Base-by-base conservation (phyloP, 805 yeast genomes). In the Naumovozyma castellii region DNA sequence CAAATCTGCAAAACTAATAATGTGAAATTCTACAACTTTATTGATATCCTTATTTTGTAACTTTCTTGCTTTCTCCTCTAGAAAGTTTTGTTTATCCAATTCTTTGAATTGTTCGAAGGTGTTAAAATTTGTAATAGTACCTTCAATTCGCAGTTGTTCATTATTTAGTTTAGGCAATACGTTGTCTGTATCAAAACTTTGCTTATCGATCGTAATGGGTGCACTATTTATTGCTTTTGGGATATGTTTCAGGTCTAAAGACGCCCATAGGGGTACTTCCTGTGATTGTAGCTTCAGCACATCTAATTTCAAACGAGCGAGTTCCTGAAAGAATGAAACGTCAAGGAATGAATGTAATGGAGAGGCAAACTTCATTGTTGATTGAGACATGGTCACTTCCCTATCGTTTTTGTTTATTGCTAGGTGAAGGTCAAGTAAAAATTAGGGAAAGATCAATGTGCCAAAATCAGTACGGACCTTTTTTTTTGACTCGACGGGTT, bases 91-190 rank as follows among this genome's bases (percentile, higher is more conserved):
- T 60, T 90, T 92, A 53, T 85, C 81, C 0, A 76, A 49, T 15
- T 59, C 59, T 53, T 81, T 85, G 64, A 92, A 92, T 46, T 84
- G 87, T 48, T 90, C 96, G 27, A 87, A 67, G 0, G 95, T 85
- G 60, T 92, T 92, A 35, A 78, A 74, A 56, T 87, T 87, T 34
- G 62, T 52, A 17, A 78, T 45, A 16, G 46, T 38, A 1, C 83
- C 84, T 1, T 36, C 30, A 1, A 56, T 27, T 12, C 42, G 44
- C 16, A 50, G 32, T 1, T 20, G 27, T 16, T 34, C 40, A 14
- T 45, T 45, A 5, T 29, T 5, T 12, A 9, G 13, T 22, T 22
- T 22, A 12, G 10, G 10, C 12, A 8, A 8, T 8, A 8, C 28
- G 10, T 8, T 22, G 8, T 8, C 10, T 12, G 15, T n/a, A 32